Conservation (phyloP, 768 basidiomycete genomes). For the Boletellus emodensis region DNA sequence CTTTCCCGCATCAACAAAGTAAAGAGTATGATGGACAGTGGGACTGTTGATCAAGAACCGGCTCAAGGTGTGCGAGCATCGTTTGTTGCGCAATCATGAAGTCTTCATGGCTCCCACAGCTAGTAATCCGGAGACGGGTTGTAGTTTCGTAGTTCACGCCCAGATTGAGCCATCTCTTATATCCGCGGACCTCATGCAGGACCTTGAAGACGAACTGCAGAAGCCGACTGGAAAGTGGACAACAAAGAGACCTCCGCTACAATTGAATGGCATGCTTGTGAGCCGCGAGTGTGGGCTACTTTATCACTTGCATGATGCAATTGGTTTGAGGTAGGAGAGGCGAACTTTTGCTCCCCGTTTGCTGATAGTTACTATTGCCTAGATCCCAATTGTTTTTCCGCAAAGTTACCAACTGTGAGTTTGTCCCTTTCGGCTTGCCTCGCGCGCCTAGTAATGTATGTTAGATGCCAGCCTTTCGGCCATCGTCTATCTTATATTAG, state of each 20-base stretch:
- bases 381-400: slow-evolving; percentile 66
- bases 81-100: background rate
- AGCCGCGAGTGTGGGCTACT: slow-evolving; percentile 81
- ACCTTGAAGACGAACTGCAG: slow-evolving; percentile 70
- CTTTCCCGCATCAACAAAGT: slow-evolving; percentile 54
- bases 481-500: slow-evolving; percentile 60
- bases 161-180: slow-evolving; percentile 58
- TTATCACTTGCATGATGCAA: slow-evolving; percentile 59
- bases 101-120: slow-evolving; percentile 32
- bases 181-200: slow-evolving; percentile 54
- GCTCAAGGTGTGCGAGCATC: slow-evolving; percentile 25
- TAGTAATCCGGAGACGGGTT: slow-evolving; percentile 44
- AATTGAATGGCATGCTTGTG: slow-evolving; percentile 60
- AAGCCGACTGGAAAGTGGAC: slow-evolving; percentile 71
- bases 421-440: background rate
- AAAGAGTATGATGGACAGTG: slow-evolving; percentile 61
- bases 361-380: background rate
- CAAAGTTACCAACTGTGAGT: slow-evolving; percentile 65
- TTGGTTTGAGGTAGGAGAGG: slow-evolving; percentile 59
- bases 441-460: slow-evolving; percentile 4
- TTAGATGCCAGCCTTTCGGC: slow-evolving; percentile 72
- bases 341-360: background rate
- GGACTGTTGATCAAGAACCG: slow-evolving; percentile 54
- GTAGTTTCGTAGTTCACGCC: slow-evolving; percentile 63
- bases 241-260: slow-evolving; percentile 49